A percentile compares a stretch with the other conserved stretches of the same genome.
Evolutionary conservation across 768 basidiomycete genomes (phyloP).

Genomic region (Paxillus rubicundulus): DNA sequence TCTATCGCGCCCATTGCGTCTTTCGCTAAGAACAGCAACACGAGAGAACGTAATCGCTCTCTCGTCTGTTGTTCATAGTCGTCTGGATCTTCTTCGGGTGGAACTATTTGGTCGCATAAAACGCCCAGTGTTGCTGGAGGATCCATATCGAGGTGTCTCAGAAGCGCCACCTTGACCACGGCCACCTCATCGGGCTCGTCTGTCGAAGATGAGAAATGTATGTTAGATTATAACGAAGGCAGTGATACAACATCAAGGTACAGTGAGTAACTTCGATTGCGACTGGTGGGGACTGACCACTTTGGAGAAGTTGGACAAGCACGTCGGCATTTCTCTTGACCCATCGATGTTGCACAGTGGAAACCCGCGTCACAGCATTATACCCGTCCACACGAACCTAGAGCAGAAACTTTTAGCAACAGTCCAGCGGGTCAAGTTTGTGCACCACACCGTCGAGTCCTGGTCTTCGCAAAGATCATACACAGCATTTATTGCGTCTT

Average conservation of each 20-base stretch:
- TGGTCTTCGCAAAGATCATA: conserved; percentile 78
- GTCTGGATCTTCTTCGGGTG: conserved; percentile 48
- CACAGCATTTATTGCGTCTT: conserved; percentile 72
- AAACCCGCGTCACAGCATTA: conserved; percentile 52
- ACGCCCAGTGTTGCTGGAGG: conserved; percentile 59
- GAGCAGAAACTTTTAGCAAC: background rate
- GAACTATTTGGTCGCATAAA: conserved; percentile 64
- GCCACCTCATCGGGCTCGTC: conserved; percentile 66
- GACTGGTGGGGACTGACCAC: conserved; percentile 46
- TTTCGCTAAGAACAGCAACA: conserved; percentile 55
- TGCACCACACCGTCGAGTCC: conserved; percentile 42
- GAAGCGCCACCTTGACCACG: conserved; percentile 58
- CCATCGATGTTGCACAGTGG: conserved; percentile 50
- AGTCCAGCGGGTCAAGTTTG: conserved; percentile 5
- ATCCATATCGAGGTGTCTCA: conserved; percentile 64
- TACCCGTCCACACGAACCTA: conserved; percentile 75
- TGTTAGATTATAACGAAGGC: conserved; percentile 20
- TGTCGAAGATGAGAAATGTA: conserved; percentile 23
- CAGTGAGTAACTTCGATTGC: background rate
- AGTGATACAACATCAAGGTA: conserved; percentile 2
- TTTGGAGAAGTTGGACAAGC: conserved; percentile 70
- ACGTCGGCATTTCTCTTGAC: conserved; percentile 74
- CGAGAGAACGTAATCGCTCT: conserved; percentile 55
- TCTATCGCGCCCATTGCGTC: conserved; percentile 49
- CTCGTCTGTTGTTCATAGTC: conserved; percentile 59